Evolutionary conservation across 1,284 basidiomycete species (phyloP), one percentile per base, ranked within the genome.

Genomic region (Trichosporon coremiiforme): DNA sequence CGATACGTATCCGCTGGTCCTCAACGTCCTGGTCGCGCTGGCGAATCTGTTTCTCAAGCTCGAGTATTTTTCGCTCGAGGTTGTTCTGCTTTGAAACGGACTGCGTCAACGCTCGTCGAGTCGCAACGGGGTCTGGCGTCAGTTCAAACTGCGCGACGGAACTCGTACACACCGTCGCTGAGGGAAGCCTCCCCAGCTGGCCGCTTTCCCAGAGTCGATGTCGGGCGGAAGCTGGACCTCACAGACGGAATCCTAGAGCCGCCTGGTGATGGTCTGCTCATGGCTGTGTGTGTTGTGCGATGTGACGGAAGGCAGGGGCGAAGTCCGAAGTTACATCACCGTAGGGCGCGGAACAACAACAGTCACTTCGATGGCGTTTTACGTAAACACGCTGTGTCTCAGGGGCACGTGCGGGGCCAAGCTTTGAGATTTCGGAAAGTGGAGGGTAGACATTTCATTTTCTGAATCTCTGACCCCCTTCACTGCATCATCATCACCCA

Each of bases 1-100:
- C 76, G 63, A 76, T 78, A 64, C 78, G 73, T 3, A 70, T 31
- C 20, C 75, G 68, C 50, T 78, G 75, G 50, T 76, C 73, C 53
- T 76, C 80, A 10, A 77, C 68, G 31, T 72, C 60, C 13, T 68
- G 47, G 12, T 71, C 73, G n/a, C 70, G 69, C 55, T 75, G 69
- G 1, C 65, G 64, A 1, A 75, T 67, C 29, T 60, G 69, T 22
- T 65, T 68, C 67, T 78, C 70, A 4, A 78, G 71, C 29, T 70
- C 71, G n/a, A 70, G 65, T 5, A 76, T 68, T 7, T 68, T 68
- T 10, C 75, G 69, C 33, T 79, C 76, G 7, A 77, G 60, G 1
- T 71, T 73, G 0, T 74, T 69, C 9, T 72, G 41, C 25, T 69
- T 73, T 0, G 71, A 50, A 50, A 74, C 73, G 1, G 73, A 69